A percentile compares a stretch with the other conserved stretches of the same genome.
phyloP scores from a whole-genome alignment of 2,329 filamentous ascomycete species.

The Colletotrichum sp. region DNA sequence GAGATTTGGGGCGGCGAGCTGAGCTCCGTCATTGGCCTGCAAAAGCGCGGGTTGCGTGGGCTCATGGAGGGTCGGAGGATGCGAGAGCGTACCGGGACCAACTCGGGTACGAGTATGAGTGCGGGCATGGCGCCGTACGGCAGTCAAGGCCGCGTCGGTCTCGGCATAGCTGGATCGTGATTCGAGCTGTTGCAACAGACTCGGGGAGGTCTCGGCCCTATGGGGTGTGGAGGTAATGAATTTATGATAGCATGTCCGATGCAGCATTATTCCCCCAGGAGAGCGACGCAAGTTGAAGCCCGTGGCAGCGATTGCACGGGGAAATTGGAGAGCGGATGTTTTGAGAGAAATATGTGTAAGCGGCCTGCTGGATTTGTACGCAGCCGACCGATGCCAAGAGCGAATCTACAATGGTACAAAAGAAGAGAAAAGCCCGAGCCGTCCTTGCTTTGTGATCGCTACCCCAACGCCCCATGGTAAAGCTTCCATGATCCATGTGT shows the following conservation, averaged over 20 bases:
- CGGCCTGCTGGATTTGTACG: background rate
- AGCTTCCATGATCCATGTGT: background rate
- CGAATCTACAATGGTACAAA: background rate
- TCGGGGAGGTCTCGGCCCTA: background rate
- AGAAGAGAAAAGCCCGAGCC: background rate
- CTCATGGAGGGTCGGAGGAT: slow-evolving; percentile 93
- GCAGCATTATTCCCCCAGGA: background rate
- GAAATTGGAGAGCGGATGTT: background rate
- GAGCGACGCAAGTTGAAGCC: background rate
- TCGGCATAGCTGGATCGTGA: slow-evolving; percentile 58
- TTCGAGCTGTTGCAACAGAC: background rate
- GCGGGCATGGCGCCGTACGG: slow-evolving; percentile 23
- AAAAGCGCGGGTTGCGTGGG: slow-evolving; percentile 90
- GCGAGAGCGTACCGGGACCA: slow-evolving; percentile 70
- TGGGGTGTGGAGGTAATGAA: slow-evolving; percentile 13
- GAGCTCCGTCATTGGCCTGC: slow-evolving; percentile 90
- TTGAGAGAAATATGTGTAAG: background rate
- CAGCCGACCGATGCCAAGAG: background rate
- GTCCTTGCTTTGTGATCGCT: background rate
- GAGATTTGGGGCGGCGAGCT: slow-evolving; percentile 84
- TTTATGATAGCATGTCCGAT: slow-evolving; percentile 17
- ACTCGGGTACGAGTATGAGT: slow-evolving; percentile 25
- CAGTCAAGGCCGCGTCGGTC: slow-evolving; percentile 46
- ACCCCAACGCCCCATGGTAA: background rate
- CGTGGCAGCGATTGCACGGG: background rate